phyloP scores from a whole-genome alignment of 345 rosid species.

The Moringa oleifera region DNA sequence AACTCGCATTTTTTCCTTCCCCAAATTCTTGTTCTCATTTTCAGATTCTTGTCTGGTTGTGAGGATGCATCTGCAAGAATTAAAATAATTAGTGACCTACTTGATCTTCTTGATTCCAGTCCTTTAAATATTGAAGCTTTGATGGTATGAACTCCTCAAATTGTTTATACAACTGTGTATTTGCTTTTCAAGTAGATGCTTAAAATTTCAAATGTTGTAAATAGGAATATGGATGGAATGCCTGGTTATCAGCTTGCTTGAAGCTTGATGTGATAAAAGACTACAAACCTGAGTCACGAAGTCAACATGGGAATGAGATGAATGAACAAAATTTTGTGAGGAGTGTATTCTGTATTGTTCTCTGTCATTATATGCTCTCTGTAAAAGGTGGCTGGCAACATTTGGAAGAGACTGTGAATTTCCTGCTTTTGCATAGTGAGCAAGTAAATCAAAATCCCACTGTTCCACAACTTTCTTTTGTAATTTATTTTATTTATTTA shows the following conservation, averaged over 20 bases:
- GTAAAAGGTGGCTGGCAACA: slow-evolving; percentile 99
- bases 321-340: slow-evolving; percentile 64
- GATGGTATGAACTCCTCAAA: slow-evolving; percentile 48
- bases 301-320: slow-evolving; percentile 33
- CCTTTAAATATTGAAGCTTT: slow-evolving; percentile 83
- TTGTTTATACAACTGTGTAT: neutral
- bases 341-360: slow-evolving; percentile 70
- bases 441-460: slow-evolving; percentile 44
- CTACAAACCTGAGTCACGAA: slow-evolving; percentile 39
- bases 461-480: neutral
- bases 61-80: slow-evolving; percentile 57
- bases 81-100: slow-evolving; percentile 67
- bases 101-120: slow-evolving; percentile 84
- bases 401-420: slow-evolving; percentile 85
- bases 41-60: slow-evolving; percentile 67
- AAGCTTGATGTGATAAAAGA: slow-evolving; percentile 65
- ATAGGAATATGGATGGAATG: slow-evolving; percentile 94
- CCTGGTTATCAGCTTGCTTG: slow-evolving; percentile 68
- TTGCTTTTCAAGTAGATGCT: slow-evolving; percentile 7
- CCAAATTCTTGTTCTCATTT: slow-evolving; percentile 65
- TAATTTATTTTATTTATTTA: neutral
- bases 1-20: slow-evolving; percentile 77
- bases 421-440: slow-evolving; percentile 57
- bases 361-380: slow-evolving; percentile 68
- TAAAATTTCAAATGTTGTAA: slow-evolving; percentile 21